A percentile compares a stretch with the other conserved stretches of the same genome.
Conservation (phyloP, 2,329 filamentous ascomycete genomes). For the Penicillium polonicum region DNA sequence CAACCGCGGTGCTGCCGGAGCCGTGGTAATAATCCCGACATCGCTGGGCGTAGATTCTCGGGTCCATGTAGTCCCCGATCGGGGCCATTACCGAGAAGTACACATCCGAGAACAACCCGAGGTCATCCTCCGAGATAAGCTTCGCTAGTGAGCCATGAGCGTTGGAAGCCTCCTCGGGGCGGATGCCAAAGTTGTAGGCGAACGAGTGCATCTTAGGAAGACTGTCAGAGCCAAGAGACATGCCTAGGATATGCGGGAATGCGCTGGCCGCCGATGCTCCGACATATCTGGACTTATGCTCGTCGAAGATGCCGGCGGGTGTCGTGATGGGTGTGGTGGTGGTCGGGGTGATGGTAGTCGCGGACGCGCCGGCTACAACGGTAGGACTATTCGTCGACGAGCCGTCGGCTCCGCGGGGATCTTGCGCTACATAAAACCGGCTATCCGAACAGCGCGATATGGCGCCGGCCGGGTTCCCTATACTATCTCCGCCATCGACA, state of each 20-base stretch:
- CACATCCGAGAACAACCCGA: constrained; percentile 20
- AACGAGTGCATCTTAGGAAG: constrained; percentile 28
- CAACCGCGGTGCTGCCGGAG: constrained; percentile 14
- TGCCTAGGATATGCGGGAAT: constrained; percentile 30
- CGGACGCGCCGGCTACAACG: background rate
- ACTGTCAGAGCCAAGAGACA: constrained; percentile 27
- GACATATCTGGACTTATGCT: constrained; percentile 27
- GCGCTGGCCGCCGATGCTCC: constrained; percentile 34
- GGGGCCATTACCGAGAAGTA: constrained; percentile 27
- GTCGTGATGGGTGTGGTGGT: background rate
- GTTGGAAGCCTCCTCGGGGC: constrained; percentile 31
- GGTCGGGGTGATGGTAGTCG: background rate
- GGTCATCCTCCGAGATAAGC: constrained; percentile 28
- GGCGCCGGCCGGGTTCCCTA: background rate
- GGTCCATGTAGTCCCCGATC: constrained; percentile 26
- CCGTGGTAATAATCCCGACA: constrained; percentile 29
- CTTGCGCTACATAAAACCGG: constrained; percentile 3
- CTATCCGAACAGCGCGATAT: background rate
- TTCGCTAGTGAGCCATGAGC: constrained; percentile 22
- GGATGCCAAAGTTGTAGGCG: constrained; percentile 35
- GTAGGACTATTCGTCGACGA: constrained; percentile 18
- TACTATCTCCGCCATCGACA: background rate
- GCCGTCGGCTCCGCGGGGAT: background rate
- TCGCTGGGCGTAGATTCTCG: constrained; percentile 28
- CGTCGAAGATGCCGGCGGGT: constrained; percentile 30